A percentile compares a stretch with the other conserved stretches of the same genome.
These are phyloP conservation scores for Craspedostauros australis DNA, from an alignment of 108 stramenopile genomes.

Conservation along the genomic window DNA sequence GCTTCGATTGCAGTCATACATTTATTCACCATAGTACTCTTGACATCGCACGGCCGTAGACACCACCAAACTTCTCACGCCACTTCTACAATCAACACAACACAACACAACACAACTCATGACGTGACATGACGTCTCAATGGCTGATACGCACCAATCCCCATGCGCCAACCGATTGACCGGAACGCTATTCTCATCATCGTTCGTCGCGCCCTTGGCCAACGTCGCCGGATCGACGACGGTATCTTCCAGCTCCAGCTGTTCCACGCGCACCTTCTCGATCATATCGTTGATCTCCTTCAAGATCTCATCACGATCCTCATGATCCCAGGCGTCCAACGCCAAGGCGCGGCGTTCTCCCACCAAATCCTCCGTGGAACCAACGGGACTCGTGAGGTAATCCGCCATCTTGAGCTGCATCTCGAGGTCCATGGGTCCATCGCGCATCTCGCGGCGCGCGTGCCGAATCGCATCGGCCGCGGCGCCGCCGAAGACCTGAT, in stretches of 20 bases:
- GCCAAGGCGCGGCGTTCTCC: constrained; percentile 38
- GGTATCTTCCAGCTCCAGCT: constrained; percentile 12
- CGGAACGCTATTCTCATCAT: constrained; percentile 25
- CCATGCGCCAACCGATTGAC: constrained; percentile 45
- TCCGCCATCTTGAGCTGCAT: constrained; percentile 52
- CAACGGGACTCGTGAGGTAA: constrained; percentile 53
- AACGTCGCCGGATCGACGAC: constrained; percentile 6
- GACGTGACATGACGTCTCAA: too few species aligned
- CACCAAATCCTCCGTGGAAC: constrained; percentile 73
- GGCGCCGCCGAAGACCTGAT: constrained; percentile 12
- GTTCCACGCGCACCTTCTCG: constrained; percentile 25
- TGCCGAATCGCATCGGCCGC: not conserved
- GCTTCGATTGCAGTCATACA: too few species aligned
- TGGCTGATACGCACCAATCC: constrained; percentile 47
- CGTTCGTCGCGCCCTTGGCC: constrained; percentile 4
- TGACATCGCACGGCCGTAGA: too few species aligned
- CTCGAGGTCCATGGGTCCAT: constrained; percentile 28
- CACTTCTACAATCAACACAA: constrained; percentile 1
- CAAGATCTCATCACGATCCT: constrained; percentile 28
- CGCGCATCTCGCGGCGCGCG: not conserved
- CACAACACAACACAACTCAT: constrained; percentile 10
- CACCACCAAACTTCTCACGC: too few species aligned
- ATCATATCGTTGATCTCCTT: constrained; percentile 23
- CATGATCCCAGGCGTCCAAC: constrained; percentile 29
- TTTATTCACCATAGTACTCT: too few species aligned